These are phyloP conservation scores for Aspergillus costaricaensis DNA, from an alignment of 2,329 filamentous ascomycete species.

Conservation along the genomic window DNA sequence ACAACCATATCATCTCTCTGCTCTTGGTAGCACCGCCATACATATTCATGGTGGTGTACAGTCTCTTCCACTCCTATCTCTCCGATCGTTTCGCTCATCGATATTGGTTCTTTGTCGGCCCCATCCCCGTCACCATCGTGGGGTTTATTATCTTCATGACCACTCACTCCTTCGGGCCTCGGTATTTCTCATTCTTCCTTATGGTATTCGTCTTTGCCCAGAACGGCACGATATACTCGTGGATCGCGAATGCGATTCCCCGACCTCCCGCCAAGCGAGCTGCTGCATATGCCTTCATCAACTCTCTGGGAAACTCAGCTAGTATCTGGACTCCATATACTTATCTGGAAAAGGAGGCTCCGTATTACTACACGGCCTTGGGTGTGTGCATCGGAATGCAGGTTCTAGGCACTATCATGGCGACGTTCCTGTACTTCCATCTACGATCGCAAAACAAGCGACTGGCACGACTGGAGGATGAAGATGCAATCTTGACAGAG, in stretches of 20 bases:
- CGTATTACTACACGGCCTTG: slow-evolving; percentile 46
- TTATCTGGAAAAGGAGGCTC: slow-evolving; percentile 43
- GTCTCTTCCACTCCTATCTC: slow-evolving; percentile 46
- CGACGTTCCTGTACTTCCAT: slow-evolving; percentile 41
- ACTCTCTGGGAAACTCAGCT: slow-evolving; percentile 55
- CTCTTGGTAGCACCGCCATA: slow-evolving; percentile 57
- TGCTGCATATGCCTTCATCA: slow-evolving; percentile 58
- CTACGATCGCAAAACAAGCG: slow-evolving; percentile 52
- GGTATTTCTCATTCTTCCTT: slow-evolving; percentile 59
- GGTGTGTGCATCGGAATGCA: slow-evolving; percentile 47
- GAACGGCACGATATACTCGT: slow-evolving; percentile 53
- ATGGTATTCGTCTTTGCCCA: slow-evolving; percentile 59
- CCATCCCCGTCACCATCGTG: slow-evolving; percentile 53
- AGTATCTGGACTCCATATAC: slow-evolving; percentile 57
- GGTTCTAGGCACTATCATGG: slow-evolving; percentile 37
- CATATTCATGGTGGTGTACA: slow-evolving; percentile 55
- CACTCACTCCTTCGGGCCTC: slow-evolving; percentile 52
- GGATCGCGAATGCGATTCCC: slow-evolving; percentile 55
- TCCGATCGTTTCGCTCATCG: slow-evolving; percentile 50
- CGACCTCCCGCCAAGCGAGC: slow-evolving; percentile 58
- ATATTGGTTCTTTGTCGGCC: slow-evolving; percentile 58
- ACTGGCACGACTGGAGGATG: slow-evolving; percentile 54
- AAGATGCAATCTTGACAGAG: slow-evolving; percentile 48
- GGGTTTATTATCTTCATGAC: slow-evolving; percentile 60
- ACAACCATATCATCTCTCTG: slow-evolving; percentile 50